These are phyloP conservation scores for Trichophaea hybrida DNA, from an alignment of 2,329 filamentous ascomycete species.

Conservation along the genomic window DNA sequence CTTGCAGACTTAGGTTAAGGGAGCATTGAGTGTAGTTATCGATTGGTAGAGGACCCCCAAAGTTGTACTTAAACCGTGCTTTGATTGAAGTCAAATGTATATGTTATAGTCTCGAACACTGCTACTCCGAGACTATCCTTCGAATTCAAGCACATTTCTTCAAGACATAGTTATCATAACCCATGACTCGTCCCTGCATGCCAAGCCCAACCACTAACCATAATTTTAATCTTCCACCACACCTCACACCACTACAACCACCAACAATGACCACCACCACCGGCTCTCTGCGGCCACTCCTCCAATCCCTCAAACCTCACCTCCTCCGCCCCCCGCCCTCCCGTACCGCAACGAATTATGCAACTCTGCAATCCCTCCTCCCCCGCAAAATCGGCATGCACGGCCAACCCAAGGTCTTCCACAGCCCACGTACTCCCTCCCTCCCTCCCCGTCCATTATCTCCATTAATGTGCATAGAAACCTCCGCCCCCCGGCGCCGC, in stretches of 20 bases:
- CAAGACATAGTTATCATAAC: not conserved
- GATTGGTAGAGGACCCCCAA: not conserved
- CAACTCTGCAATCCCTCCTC: not conserved
- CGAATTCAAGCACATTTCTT: no score
- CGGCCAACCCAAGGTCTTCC: not conserved
- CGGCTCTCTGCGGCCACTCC: not conserved
- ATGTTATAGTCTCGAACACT: not conserved
- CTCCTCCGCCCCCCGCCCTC: not conserved
- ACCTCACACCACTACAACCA: not conserved
- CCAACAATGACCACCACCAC: not conserved
- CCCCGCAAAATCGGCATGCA: conserved; percentile 1
- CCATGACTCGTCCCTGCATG: not conserved
- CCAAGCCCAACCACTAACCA: not conserved
- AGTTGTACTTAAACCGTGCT: not conserved
- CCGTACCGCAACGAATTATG: not conserved
- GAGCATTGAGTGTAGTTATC: not conserved
- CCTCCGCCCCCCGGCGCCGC: conserved; percentile 7
- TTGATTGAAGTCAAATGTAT: not conserved
- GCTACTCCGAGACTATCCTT: no score
- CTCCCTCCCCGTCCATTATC: not conserved
- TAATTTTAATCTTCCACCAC: not conserved
- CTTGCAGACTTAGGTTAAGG: not conserved
- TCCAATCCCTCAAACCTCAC: not conserved
- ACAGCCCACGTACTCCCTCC: not conserved
- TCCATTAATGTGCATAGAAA: not conserved